These are phyloP conservation scores for Favolaschia claudopus DNA, from an alignment of 768 basidiomycete species.

Conservation along the genomic window DNA sequence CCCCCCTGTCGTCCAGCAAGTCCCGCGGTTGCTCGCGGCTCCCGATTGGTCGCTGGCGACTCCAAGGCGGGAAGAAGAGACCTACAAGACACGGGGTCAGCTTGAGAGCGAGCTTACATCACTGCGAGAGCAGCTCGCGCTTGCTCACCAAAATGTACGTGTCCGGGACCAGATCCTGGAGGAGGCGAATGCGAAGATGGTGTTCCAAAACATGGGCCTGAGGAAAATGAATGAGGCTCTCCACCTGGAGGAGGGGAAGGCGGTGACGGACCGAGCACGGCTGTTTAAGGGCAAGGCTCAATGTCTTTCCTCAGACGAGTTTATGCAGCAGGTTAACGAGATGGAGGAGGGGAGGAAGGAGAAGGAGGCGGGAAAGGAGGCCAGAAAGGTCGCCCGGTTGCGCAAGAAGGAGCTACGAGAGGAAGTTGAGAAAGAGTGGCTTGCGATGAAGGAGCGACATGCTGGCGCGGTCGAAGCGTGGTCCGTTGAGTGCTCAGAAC, in stretches of 20 bases:
- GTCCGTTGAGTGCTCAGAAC: not conserved
- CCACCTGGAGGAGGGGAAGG: conserved; percentile 22
- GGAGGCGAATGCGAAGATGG: conserved; percentile 23
- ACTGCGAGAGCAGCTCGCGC: not conserved
- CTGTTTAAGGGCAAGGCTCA: not conserved
- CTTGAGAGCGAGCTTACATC: not conserved
- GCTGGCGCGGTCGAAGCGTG: not conserved
- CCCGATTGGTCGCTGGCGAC: not conserved
- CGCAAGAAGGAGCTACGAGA: not conserved
- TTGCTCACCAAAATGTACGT: not conserved
- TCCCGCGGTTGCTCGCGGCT: not conserved
- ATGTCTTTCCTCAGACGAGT: not conserved
- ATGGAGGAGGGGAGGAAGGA: not conserved
- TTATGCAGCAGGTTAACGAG: not conserved
- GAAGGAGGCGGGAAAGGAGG: conserved; percentile 5
- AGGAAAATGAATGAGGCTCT: conserved; percentile 18
- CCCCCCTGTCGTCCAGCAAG: not conserved
- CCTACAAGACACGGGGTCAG: not conserved
- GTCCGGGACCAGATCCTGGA: conserved; percentile 19
- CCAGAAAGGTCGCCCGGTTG: not conserved
- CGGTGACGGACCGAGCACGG: not conserved
- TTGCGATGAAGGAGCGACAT: not conserved
- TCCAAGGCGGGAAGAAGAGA: not conserved
- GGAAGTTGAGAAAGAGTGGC: conserved; percentile 3
- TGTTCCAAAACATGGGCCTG: conserved; percentile 21